Percentiles rank a stretch among this genome's conserved stretches.
Conservation (phyloP, 2,329 filamentous ascomycete species). For the Hyphodiscus sp. region DNA sequence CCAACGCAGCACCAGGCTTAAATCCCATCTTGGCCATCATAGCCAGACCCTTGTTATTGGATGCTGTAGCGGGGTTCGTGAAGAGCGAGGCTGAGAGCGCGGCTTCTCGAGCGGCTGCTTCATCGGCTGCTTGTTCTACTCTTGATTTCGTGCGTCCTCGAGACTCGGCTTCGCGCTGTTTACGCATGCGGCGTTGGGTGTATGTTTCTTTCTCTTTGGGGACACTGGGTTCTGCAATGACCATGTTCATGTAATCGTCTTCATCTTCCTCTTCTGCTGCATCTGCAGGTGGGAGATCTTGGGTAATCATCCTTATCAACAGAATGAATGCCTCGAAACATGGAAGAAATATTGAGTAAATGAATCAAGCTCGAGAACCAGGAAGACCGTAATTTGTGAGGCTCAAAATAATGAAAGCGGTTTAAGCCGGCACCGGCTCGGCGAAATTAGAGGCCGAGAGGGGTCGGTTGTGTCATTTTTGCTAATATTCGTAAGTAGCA, state of each 20-base stretch:
- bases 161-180: conserved; percentile 56
- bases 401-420: background rate
- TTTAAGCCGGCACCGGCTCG: background rate
- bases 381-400: background rate
- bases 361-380: background rate
- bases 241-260: conserved; percentile 98
- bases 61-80: conserved; percentile 40
- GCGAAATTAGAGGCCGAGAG: background rate
- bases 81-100: conserved; percentile 72
- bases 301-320: conserved; percentile 12
- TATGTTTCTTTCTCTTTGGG: conserved; percentile 51
- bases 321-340: background rate
- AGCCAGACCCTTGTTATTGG: conserved; percentile 76
- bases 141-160: conserved; percentile 70
- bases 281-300: conserved; percentile 6
- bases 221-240: conserved; percentile 60
- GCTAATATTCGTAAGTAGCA: background rate
- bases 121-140: conserved; percentile 71
- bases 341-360: background rate
- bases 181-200: conserved; percentile 42
- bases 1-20: conserved; percentile 66
- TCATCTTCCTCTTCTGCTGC: conserved; percentile 57
- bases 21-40: conserved; percentile 99
- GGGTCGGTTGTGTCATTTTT: background rate
- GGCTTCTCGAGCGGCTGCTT: conserved; percentile 63